phyloP scores from a whole-genome alignment of 768 basidiomycete species.

The Pholiota conissans region DNA sequence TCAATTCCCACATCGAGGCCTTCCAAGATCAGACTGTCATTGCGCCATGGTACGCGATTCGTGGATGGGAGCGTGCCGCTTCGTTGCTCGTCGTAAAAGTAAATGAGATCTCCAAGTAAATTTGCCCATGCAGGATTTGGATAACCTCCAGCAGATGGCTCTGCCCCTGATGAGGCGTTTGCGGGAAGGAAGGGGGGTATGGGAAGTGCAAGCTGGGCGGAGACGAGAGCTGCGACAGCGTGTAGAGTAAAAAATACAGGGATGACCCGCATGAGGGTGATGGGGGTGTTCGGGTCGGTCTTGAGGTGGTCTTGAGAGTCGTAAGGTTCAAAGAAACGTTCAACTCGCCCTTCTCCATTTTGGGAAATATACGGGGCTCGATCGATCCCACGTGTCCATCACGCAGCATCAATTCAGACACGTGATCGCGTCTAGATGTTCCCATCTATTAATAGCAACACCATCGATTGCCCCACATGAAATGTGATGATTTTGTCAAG shows the following conservation, averaged over 20 bases:
- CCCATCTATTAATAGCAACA: neutral
- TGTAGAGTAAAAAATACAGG: conserved; percentile 25
- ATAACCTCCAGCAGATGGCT: conserved; percentile 38
- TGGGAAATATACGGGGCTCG: conserved; percentile 1
- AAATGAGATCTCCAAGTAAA: conserved; percentile 77
- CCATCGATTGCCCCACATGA: too few species aligned
- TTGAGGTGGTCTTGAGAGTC: conserved; percentile 14
- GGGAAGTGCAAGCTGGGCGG: conserved; percentile 65
- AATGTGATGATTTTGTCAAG: too few species aligned
- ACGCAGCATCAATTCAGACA: conserved; percentile 1
- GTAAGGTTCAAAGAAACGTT: conserved; percentile 12
- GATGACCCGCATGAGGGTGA: conserved; percentile 22
- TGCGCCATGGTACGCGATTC: conserved; percentile 86
- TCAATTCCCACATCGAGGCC: conserved; percentile 75
- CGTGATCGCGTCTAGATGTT: neutral
- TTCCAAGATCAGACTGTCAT: conserved; percentile 76
- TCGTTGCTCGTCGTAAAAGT: conserved; percentile 91
- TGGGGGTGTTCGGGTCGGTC: conserved; percentile 4
- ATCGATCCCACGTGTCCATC: conserved; percentile 14
- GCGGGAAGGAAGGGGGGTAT: conserved; percentile 67
- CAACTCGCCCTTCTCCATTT: conserved; percentile 14
- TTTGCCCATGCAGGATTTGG: conserved; percentile 84
- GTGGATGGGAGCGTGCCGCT: conserved; percentile 68
- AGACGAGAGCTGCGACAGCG: conserved; percentile 23
- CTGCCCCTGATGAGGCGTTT: conserved; percentile 53